Percentiles rank a stretch among this genome's conserved stretches.
Conservation (phyloP, 371 early-diverging fungal species). For the Apophysomyces elegans region DNA sequence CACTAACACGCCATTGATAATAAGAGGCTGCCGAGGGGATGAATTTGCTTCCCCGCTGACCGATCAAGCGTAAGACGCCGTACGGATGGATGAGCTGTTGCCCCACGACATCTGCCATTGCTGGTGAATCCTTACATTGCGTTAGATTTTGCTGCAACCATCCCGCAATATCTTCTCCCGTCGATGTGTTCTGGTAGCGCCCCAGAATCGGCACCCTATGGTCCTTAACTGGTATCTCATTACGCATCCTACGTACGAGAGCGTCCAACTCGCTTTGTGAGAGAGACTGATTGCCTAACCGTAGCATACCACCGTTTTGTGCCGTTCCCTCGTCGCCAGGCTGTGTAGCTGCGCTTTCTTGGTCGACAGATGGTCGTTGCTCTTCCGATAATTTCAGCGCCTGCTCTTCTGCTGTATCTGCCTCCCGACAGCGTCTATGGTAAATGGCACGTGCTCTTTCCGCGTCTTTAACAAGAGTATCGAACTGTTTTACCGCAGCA, state of each 20-base stretch:
- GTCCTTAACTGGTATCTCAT: constrained; percentile 64
- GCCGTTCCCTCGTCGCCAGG: not conserved
- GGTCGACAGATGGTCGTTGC: constrained; percentile 15
- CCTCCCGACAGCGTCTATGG: constrained; percentile 53
- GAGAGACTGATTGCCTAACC: constrained; percentile 39
- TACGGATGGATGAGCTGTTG: constrained; percentile 70
- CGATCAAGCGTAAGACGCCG: constrained; percentile 69
- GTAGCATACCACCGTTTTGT: constrained; percentile 13
- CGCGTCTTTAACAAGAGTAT: constrained; percentile 52
- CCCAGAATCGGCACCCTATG: constrained; percentile 75
- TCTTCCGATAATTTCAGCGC: constrained; percentile 29
- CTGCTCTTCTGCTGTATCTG: constrained; percentile 53
- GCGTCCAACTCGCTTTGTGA: constrained; percentile 35
- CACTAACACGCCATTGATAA: constrained; percentile 70
- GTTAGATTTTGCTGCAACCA: constrained; percentile 74
- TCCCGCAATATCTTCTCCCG: constrained; percentile 70
- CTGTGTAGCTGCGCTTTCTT: constrained; percentile 3
- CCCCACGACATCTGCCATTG: constrained; percentile 72
- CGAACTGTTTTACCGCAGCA: constrained; percentile 58
- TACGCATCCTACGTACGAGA: constrained; percentile 54
- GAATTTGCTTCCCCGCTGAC: constrained; percentile 75
- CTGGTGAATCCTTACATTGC: constrained; percentile 61
- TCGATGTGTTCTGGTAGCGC: constrained; percentile 66
- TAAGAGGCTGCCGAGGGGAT: constrained; percentile 59
- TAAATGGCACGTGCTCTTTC: constrained; percentile 53